These are phyloP conservation scores for Collybia sp. DNA, from an alignment of 768 basidiomycete genomes.

Conservation along the genomic window DNA sequence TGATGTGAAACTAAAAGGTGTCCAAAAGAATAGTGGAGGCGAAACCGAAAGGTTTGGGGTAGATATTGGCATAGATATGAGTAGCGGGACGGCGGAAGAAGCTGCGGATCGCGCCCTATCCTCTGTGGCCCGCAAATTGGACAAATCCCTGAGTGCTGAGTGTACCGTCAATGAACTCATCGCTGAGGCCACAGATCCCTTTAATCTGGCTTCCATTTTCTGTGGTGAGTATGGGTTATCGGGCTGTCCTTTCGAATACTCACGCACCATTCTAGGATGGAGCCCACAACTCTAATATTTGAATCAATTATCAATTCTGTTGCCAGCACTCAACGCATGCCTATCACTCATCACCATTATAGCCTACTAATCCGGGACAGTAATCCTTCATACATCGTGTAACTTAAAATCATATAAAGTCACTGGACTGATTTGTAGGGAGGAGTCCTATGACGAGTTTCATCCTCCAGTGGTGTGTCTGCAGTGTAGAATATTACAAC, in stretches of 20 bases:
- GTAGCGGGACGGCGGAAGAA: conserved; percentile 69
- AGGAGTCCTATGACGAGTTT: not conserved
- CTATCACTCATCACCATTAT: not conserved
- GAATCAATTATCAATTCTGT: not conserved
- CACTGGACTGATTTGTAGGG: not conserved
- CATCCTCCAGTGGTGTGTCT: too few species aligned
- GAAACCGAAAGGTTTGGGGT: conserved; percentile 27
- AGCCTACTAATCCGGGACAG: not conserved
- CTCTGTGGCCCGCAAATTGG: conserved; percentile 77
- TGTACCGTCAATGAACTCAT: conserved; percentile 93
- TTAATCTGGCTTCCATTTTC: conserved; percentile 78
- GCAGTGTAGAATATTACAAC: too few species aligned
- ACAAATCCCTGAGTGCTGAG: conserved; percentile 82
- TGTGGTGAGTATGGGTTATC: conserved; percentile 41
- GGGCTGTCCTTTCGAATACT: not conserved
- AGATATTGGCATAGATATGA: conserved; percentile 58
- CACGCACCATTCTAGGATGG: conserved; percentile 21
- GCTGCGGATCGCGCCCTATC: conserved; percentile 86
- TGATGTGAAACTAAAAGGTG: conserved; percentile 66
- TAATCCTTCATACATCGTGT: not conserved
- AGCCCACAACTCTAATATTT: conserved; percentile 16
- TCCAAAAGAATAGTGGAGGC: conserved; percentile 32
- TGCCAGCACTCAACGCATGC: not conserved
- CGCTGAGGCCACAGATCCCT: conserved; percentile 75
- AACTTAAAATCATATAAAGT: not conserved